Evolutionary conservation across 331 rosid species (phyloP).

Genomic region (Rhamnella rubrinervis): DNA sequence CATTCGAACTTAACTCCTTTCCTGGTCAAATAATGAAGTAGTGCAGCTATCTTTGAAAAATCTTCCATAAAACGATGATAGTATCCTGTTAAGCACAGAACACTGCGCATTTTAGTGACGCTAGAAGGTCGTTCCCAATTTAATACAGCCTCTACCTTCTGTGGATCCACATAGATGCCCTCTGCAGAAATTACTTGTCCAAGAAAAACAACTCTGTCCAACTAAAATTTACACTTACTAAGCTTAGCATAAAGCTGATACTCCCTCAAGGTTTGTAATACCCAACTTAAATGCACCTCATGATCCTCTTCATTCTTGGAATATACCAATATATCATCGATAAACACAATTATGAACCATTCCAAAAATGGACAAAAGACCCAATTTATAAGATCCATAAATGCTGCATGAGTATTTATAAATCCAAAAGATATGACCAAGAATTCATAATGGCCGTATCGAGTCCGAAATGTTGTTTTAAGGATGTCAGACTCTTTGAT

Average conservation of each 20-base stretch:
- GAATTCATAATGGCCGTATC: too few relatives aligned
- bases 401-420: not conserved
- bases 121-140: not conserved
- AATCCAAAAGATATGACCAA: not conserved
- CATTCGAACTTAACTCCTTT: not conserved
- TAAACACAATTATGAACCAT: too few relatives aligned
- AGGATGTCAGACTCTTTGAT: too few relatives aligned
- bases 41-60: not conserved
- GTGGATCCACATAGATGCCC: not conserved
- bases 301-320: not conserved
- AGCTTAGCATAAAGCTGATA: not conserved
- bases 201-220: not conserved
- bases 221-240: too few relatives aligned
- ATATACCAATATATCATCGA: not conserved
- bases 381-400: not conserved
- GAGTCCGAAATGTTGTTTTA: too few relatives aligned
- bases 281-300: not conserved
- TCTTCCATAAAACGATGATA: not conserved
- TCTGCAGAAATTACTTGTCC: not conserved
- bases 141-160: too few relatives aligned
- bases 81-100: not conserved
- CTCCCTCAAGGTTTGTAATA: not conserved
- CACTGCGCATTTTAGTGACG: not conserved
- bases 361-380: not conserved
- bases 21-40: not conserved